These are phyloP conservation scores for Vitis rupestris DNA, from an alignment of 164 flowering plant species.

Conservation along the genomic window DNA sequence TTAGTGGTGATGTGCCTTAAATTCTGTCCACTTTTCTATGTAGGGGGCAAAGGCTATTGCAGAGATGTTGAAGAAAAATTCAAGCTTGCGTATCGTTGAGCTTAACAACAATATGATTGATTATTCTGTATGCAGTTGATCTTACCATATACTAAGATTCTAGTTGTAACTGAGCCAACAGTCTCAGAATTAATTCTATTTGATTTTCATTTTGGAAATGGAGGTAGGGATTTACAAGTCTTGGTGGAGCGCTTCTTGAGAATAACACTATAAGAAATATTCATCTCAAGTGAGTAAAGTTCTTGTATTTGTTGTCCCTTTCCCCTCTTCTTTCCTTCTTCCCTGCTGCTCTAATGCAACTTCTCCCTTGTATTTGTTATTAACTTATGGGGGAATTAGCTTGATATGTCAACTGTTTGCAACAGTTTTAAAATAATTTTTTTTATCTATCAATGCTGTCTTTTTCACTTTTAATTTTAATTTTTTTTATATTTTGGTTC, in stretches of 20 bases:
- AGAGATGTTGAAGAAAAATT: constrained; percentile 83
- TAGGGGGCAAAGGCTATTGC: constrained; percentile 96
- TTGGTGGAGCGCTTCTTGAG: constrained; percentile 86
- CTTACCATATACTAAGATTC: background rate
- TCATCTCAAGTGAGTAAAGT: constrained; percentile 74
- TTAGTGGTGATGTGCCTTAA: background rate
- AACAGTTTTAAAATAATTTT: too few species aligned
- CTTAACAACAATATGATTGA: constrained; percentile 92
- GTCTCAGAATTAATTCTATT: constrained; percentile 2
- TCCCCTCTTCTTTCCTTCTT: background rate
- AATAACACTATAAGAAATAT: constrained; percentile 60
- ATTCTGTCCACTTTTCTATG: constrained; percentile 12
- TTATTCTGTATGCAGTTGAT: constrained; percentile 71
- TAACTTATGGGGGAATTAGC: background rate
- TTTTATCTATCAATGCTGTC: too few species aligned
- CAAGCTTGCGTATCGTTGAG: constrained; percentile 71
- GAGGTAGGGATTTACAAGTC: constrained; percentile 90
- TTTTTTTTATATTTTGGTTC: too few species aligned
- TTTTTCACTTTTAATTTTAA: too few species aligned
- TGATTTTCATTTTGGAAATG: constrained; percentile 29
- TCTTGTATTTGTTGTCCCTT: background rate
- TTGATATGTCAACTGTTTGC: too few species aligned
- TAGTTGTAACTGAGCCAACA: background rate
- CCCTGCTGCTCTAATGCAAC: background rate
- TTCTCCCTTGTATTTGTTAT: background rate